phyloP scores from a whole-genome alignment of 2,329 filamentous ascomycete genomes.

The Cercospora janseana region DNA sequence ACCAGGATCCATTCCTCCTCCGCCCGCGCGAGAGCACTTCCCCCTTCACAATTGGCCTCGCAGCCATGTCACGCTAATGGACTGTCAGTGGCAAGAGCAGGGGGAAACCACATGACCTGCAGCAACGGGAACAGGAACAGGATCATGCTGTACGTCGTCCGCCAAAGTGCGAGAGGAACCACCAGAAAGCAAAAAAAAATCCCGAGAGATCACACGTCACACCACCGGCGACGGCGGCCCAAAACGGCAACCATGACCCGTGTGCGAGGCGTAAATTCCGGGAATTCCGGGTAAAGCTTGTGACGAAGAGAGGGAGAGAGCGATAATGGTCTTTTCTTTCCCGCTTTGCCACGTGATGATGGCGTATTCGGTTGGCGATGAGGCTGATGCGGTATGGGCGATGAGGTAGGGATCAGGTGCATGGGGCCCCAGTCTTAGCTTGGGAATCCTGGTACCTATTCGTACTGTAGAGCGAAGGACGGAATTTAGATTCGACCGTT shows the following conservation, averaged over 20 bases:
- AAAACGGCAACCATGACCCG: conserved; percentile 2
- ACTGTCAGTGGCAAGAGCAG: conserved; percentile 8
- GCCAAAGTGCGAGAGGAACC: too few relatives aligned
- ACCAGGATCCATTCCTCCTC: too few relatives aligned
- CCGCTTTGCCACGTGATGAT: not conserved
- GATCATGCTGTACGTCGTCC: too few relatives aligned
- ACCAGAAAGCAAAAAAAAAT: too few relatives aligned
- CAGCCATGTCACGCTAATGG: conserved; percentile 3
- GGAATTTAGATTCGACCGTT: too few relatives aligned
- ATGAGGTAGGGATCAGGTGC: not conserved
- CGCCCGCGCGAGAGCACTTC: not conserved
- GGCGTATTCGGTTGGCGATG: not conserved
- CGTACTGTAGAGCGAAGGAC: not conserved
- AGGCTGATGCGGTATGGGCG: not conserved
- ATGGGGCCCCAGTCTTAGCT: not conserved
- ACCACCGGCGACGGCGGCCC: not conserved
- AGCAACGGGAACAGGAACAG: too few relatives aligned
- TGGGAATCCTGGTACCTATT: not conserved
- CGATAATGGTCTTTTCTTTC: not conserved
- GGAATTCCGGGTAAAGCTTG: too few relatives aligned
- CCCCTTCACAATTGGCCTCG: not conserved
- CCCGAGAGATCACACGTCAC: too few relatives aligned
- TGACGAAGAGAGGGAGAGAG: not conserved
- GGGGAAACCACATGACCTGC: too few relatives aligned
- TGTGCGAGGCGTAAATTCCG: conserved; percentile 9